These are phyloP conservation scores for Penicillium sclerotigenum DNA, from an alignment of 2,329 filamentous ascomycete species.

Conservation along the genomic window DNA sequence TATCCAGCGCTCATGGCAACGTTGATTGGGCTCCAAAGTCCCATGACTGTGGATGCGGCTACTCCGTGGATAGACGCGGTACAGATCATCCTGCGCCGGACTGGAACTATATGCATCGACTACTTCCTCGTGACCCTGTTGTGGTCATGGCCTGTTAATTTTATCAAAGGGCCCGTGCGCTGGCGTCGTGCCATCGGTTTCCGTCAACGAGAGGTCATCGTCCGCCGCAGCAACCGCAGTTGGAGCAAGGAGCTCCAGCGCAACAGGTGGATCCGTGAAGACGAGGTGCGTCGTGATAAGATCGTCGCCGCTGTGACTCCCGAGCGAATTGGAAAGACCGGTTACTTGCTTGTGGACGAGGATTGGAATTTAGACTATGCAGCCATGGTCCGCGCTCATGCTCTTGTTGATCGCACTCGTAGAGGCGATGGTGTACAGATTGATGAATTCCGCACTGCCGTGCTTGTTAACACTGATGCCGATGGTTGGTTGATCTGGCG, in stretches of 20 bases:
- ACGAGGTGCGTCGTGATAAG: constrained; percentile 53
- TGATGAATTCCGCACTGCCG: constrained; percentile 67
- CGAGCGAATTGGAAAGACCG: constrained; percentile 71
- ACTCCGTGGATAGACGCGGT: constrained; percentile 57
- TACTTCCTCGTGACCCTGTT: constrained; percentile 66
- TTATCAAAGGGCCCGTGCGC: constrained; percentile 62
- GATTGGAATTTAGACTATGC: constrained; percentile 87
- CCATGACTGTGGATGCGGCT: constrained; percentile 62
- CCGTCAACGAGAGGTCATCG: constrained; percentile 73
- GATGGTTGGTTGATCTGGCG: constrained; percentile 67
- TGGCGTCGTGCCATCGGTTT: constrained; percentile 79
- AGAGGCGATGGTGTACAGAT: constrained; percentile 44
- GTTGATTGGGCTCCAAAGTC: constrained; percentile 63
- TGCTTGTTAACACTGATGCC: constrained; percentile 65
- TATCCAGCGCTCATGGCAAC: constrained; percentile 68
- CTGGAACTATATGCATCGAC: constrained; percentile 68
- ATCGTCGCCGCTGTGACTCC: constrained; percentile 68
- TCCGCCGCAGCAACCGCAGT: constrained; percentile 65
- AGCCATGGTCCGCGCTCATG: constrained; percentile 71
- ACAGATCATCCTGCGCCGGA: constrained; percentile 58
- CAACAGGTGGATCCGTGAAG: constrained; percentile 46
- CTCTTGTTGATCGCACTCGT: constrained; percentile 56
- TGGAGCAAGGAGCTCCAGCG: constrained; percentile 64
- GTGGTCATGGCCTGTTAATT: constrained; percentile 70
- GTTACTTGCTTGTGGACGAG: constrained; percentile 78